These are phyloP conservation scores for Apophysomyces ossiformis DNA, from an alignment of 371 early-diverging fungal genomes.

Conservation along the genomic window DNA sequence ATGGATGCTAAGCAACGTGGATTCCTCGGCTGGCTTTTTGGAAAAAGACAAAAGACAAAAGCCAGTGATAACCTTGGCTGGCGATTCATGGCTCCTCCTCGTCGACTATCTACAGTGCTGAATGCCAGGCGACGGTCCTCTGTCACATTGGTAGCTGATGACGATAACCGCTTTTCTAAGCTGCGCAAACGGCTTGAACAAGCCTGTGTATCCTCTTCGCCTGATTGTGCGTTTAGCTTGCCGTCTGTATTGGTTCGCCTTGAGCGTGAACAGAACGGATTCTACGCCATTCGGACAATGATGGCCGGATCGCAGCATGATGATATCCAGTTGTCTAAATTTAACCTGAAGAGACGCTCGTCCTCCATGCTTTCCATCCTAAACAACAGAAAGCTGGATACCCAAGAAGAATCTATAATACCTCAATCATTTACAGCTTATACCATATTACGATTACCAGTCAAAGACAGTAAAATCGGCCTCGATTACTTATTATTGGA, in stretches of 20 bases:
- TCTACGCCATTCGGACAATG: constrained; percentile 26
- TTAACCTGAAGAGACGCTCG: constrained; percentile 11
- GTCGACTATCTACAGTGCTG: not conserved
- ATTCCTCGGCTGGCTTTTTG: constrained; percentile 7
- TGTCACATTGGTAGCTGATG: not conserved
- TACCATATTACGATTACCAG: constrained; percentile 33
- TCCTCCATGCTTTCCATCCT: constrained; percentile 22
- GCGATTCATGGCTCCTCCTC: constrained; percentile 6
- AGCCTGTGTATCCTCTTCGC: constrained; percentile 62
- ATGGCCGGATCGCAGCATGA: constrained; percentile 15
- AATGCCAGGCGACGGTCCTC: constrained; percentile 8
- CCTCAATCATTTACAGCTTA: constrained; percentile 47
- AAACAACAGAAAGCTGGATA: constrained; percentile 8
- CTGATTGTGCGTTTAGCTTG: constrained; percentile 58
- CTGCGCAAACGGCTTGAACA: constrained; percentile 54
- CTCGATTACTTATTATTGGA: constrained; percentile 63
- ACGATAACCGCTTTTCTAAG: constrained; percentile 39
- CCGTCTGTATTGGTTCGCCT: constrained; percentile 60
- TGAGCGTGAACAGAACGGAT: constrained; percentile 54
- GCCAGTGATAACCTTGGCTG: constrained; percentile 10
- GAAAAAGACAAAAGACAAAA: not conserved
- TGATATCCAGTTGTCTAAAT: constrained; percentile 28
- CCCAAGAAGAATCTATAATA: constrained; percentile 13
- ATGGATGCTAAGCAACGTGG: constrained; percentile 24
- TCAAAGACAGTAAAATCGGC: constrained; percentile 58